Evolutionary conservation across 177 flowering plant genomes (phyloP), one percentile per base, ranked within the genome.

Genomic region (Vitis hybrid): DNA sequence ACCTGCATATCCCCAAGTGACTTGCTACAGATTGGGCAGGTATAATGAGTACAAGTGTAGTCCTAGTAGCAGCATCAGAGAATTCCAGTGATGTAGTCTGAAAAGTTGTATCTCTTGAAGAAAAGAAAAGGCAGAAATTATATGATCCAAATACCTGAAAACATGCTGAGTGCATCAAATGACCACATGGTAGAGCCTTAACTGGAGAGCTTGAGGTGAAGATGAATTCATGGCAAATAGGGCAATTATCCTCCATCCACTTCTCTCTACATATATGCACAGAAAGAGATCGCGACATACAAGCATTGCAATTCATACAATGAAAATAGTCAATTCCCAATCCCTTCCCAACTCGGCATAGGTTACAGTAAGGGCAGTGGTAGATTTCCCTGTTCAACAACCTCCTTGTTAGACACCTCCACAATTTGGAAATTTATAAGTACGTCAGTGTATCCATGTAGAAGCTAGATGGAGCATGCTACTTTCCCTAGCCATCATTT

Each of bases 1-100:
- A 88, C 98, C 97, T 91, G 89, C 97, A 94, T 94, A 75, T 94
- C 91, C 29, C 96, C 97, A 62, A 91, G 86, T 61, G 96, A 89
- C 84, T 91, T 94, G 91, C 92, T 84, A 75, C 97, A 91, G 15
- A 89, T 83, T 55, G 98, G 97, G 77, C 96, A 91, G 63, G 86
- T 90, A 69, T 94, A 94, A 67, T 86, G 79, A 61, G 79, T 78
- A 68, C 83, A 79, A 51, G 97, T 91, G 75, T 94, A 90, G 7
- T 81, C 93, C 98, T 91, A 63, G 72, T 20, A 80, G 71, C 65
- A 82, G 67, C 33, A 76, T 50, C 55, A 74, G 65, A 74, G 52
- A 71, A 26, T 14, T 72, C 26, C 13, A 62, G 71, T 22, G 55
- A 74, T 14, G 19, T 60, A 13, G 66, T 51, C 58, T 55, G 14